phyloP scores from a whole-genome alignment of 2,329 filamentous ascomycete genomes.

The Hypoxylon sp. region DNA sequence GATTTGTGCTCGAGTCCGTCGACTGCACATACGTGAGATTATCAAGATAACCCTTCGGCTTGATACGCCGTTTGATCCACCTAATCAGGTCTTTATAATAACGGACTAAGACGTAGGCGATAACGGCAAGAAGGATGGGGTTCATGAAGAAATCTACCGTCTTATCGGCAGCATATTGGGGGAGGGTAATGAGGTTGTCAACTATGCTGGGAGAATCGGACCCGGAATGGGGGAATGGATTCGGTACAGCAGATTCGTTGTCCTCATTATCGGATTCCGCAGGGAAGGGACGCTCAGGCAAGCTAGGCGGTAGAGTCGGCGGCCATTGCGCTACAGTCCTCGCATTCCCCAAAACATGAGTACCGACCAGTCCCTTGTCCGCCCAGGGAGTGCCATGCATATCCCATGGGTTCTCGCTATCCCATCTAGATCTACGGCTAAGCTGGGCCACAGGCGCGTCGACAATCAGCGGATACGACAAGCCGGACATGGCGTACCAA shows the following conservation, averaged over 20 bases:
- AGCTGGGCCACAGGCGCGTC: slow-evolving; percentile 69
- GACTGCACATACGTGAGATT: slow-evolving; percentile 46
- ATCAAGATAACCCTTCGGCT: slow-evolving; percentile 51
- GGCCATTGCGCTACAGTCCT: slow-evolving; percentile 56
- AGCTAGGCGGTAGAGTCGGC: slow-evolving; percentile 57
- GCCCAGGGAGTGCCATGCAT: slow-evolving; percentile 63
- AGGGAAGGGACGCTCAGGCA: slow-evolving; percentile 47
- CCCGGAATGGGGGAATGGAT: slow-evolving; percentile 46
- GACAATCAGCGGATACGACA: slow-evolving; percentile 86
- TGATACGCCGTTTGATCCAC: slow-evolving; percentile 51
- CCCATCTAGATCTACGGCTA: slow-evolving; percentile 63
- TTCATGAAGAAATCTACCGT: slow-evolving; percentile 66
- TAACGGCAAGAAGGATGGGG: slow-evolving; percentile 49
- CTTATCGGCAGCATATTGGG: slow-evolving; percentile 64
- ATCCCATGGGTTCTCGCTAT: slow-evolving; percentile 58
- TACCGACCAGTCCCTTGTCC: slow-evolving; percentile 76
- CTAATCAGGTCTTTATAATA: slow-evolving; percentile 62
- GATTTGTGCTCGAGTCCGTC: slow-evolving; percentile 26
- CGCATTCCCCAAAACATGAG: slow-evolving; percentile 72
- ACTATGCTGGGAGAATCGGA: slow-evolving; percentile 62
- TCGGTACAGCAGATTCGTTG: slow-evolving; percentile 55
- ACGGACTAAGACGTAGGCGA: slow-evolving; percentile 60
- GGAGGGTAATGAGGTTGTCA: slow-evolving; percentile 66
- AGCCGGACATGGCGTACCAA: slow-evolving; percentile 95
- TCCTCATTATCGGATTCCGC: slow-evolving; percentile 48